These are phyloP conservation scores for Russula virescens DNA, from an alignment of 768 basidiomycete genomes.

Conservation along the genomic window DNA sequence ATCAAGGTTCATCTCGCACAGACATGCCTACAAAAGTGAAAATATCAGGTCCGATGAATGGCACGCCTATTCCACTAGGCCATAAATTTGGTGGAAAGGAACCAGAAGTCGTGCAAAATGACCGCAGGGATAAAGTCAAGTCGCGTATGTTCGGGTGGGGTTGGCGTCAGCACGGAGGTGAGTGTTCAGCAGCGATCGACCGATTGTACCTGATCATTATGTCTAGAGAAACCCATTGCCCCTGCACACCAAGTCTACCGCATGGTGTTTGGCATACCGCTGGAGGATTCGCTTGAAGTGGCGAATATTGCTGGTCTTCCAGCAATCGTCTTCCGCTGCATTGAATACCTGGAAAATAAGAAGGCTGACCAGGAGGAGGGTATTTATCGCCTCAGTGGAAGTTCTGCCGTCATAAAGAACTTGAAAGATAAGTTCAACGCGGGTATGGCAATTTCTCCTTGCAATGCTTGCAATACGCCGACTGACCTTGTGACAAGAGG, in stretches of 20 bases:
- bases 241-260: constrained; percentile 43
- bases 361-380: constrained; percentile 96
- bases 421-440: constrained; percentile 90
- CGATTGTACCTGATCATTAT: constrained; percentile 2
- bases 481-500: constrained; percentile 51
- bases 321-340: constrained; percentile 90
- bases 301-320: constrained; percentile 88
- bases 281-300: constrained; percentile 85
- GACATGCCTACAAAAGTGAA: constrained; percentile 64
- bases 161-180: constrained; percentile 56
- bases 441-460: constrained; percentile 43
- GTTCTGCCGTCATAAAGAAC: constrained; percentile 90
- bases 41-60: constrained; percentile 85
- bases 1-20: constrained; percentile 43
- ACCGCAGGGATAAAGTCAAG: constrained; percentile 83
- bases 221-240: constrained; percentile 32
- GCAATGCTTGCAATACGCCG: neutral
- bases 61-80: constrained; percentile 77
- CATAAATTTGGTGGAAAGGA: constrained; percentile 89
- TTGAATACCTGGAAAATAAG: constrained; percentile 92
- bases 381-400: constrained; percentile 92
- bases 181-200: neutral
- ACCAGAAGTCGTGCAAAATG: constrained; percentile 24
- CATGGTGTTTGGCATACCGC: constrained; percentile 82
- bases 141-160: constrained; percentile 85